Evolutionary conservation across 2,329 filamentous ascomycete species (phyloP).

Genomic region (Volutella citrinella): DNA sequence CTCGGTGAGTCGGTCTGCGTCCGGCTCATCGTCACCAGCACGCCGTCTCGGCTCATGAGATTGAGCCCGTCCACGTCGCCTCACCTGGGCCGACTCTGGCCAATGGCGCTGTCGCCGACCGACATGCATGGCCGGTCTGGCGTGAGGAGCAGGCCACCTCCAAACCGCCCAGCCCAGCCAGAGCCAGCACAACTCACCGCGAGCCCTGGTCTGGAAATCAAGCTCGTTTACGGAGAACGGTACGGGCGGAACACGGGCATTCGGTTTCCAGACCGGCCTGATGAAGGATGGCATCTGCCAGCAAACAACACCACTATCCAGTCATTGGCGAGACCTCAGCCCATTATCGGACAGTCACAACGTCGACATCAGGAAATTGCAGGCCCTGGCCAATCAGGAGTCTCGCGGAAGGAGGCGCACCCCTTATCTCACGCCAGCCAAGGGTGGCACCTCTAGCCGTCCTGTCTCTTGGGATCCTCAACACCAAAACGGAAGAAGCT

Average conservation of each 20-base stretch:
- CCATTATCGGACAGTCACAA: constrained; percentile 32
- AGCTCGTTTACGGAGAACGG: no score
- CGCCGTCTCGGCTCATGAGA: constrained; percentile 10
- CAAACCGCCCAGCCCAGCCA: constrained; percentile 6
- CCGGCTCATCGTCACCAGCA: constrained; percentile 11
- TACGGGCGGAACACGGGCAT: constrained; percentile 11
- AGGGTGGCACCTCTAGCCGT: constrained; percentile 13
- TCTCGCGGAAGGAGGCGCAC: constrained; percentile 12
- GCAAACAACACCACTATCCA: no score
- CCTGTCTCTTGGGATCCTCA: constrained; percentile 9
- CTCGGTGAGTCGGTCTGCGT: no score
- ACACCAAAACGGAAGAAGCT: constrained; percentile 25
- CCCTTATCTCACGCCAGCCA: constrained; percentile 45
- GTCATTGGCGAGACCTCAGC: no score
- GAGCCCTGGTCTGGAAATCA: constrained; percentile 1
- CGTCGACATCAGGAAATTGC: constrained; percentile 42
- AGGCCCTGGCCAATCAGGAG: constrained; percentile 35
- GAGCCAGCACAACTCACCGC: constrained; percentile 15
- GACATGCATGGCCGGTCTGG: constrained; percentile 16
- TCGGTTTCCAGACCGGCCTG: constrained; percentile 7
- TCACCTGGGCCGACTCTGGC: constrained; percentile 14
- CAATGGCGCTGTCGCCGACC: constrained; percentile 9
- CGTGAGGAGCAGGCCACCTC: constrained; percentile 20
- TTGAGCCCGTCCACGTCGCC: constrained; percentile 7
- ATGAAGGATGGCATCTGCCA: no score